Evolutionary conservation across 1,284 basidiomycete genomes (phyloP).

Genomic region (Cystobasidium pallidum): DNA sequence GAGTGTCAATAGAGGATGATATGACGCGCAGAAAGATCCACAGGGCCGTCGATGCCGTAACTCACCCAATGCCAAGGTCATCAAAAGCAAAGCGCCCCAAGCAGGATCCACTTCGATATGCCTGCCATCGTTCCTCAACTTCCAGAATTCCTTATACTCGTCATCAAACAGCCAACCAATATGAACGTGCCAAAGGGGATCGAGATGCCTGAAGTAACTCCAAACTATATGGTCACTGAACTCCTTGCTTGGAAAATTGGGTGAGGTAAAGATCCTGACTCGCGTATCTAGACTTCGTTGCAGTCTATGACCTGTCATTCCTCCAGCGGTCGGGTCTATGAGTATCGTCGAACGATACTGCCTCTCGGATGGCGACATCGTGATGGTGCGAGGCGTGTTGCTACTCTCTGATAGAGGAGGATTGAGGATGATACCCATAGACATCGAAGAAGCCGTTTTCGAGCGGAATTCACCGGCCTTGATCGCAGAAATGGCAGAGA

Average conservation of each 20-base stretch:
- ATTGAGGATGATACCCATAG: conserved; percentile 5
- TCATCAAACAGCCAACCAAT: conserved; percentile 36
- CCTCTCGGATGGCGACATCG: conserved; percentile 5
- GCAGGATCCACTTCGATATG: conserved; percentile 34
- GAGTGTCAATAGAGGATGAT: too few relatives aligned
- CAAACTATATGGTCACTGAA: conserved; percentile 18
- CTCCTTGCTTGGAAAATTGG: conserved; percentile 24
- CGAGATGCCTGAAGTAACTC: conserved; percentile 32
- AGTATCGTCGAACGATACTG: conserved; percentile 20
- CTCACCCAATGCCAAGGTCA: conserved; percentile 39
- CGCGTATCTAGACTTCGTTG: conserved; percentile 26
- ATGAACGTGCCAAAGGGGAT: conserved; percentile 33
- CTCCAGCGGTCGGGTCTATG: conserved; percentile 12
- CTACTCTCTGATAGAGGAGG: neutral
- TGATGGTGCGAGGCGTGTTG: neutral
- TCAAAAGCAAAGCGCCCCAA: conserved; percentile 27
- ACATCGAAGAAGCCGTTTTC: neutral
- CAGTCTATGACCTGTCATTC: neutral
- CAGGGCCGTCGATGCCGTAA: neutral
- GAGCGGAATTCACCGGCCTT: neutral
- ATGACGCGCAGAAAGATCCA: too few relatives aligned
- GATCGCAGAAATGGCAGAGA: neutral
- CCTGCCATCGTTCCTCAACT: neutral
- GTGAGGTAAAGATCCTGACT: conserved; percentile 3
- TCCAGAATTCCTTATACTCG: conserved; percentile 38